A percentile compares a stretch with the other conserved stretches of the same genome.
Conservation (phyloP, 2,329 filamentous ascomycete genomes). For the Sporothrix mexicana region DNA sequence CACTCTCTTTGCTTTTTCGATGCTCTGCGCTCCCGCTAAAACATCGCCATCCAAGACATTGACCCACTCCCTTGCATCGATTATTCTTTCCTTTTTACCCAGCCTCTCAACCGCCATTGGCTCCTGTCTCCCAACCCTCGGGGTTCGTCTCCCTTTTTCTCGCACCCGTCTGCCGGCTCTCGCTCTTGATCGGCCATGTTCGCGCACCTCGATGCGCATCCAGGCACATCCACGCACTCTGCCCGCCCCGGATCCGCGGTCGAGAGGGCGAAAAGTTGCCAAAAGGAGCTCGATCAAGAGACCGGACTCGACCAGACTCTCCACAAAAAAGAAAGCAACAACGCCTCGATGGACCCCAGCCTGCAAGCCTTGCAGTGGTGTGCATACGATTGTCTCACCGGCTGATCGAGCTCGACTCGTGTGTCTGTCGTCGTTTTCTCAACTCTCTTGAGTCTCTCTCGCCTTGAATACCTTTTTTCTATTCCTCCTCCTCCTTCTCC, state of each 20-base stretch:
- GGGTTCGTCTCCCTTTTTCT: background rate
- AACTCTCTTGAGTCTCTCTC: background rate
- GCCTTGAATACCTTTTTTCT: background rate
- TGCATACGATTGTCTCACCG: constrained; percentile 11
- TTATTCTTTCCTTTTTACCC: background rate
- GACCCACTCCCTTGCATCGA: constrained; percentile 20
- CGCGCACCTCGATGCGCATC: background rate
- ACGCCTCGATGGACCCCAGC: background rate
- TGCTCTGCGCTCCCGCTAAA: background rate
- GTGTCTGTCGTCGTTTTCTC: background rate
- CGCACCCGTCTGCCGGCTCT: background rate
- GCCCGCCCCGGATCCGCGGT: constrained; percentile 15
- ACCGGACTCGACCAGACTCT: background rate
- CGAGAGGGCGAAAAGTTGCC: background rate
- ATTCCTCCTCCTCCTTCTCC: background rate
- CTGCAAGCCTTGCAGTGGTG: constrained; percentile 27
- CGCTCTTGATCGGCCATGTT: background rate
- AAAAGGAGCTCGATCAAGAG: background rate
- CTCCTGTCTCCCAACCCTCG: no score
- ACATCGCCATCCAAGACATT: constrained; percentile 26
- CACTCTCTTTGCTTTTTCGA: background rate
- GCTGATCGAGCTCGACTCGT: background rate
- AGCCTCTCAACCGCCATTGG: background rate
- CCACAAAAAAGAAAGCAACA: background rate
- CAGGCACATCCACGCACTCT: constrained; percentile 1